phyloP scores from a whole-genome alignment of 352 stramenopile species.

The Globisporangium ultimum region DNA sequence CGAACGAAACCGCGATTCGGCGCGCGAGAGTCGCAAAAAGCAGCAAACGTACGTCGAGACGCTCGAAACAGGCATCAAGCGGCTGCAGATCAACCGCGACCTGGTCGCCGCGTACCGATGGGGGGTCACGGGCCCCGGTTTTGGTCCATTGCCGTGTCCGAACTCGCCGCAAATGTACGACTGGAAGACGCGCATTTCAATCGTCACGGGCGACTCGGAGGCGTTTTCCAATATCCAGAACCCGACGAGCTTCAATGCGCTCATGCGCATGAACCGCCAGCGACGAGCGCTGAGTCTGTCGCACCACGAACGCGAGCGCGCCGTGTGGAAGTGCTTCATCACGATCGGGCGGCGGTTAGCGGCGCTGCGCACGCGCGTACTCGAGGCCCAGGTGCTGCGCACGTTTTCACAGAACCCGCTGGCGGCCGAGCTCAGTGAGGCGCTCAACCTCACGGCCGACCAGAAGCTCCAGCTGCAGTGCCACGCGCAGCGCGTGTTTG shows the following conservation, averaged over 20 bases:
- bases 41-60: constrained; percentile 87
- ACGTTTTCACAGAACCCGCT: constrained; percentile 38
- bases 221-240: constrained; percentile 71
- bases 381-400: constrained; percentile 66
- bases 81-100: constrained; percentile 80
- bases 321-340: constrained; percentile 60
- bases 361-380: constrained; percentile 45
- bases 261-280: constrained; percentile 77
- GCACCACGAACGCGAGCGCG: constrained; percentile 39
- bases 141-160: constrained; percentile 34
- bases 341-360: constrained; percentile 52
- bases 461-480: constrained; percentile 68
- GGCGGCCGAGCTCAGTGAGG: constrained; percentile 35
- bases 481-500: constrained; percentile 59
- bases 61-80: constrained; percentile 85
- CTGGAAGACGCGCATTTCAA: constrained; percentile 57
- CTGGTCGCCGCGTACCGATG: constrained; percentile 68
- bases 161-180: constrained; percentile 56
- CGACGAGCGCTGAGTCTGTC: constrained; percentile 50
- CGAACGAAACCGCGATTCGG: constrained; percentile 84
- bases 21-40: constrained; percentile 80
- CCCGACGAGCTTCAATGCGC: constrained; percentile 53
- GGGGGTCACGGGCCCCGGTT: constrained; percentile 51
- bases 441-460: constrained; percentile 46
- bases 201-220: constrained; percentile 64